Evolutionary conservation across 1,139 yeast species (phyloP), one percentile per base, ranked within the genome.

Genomic region (Zygosaccharomyces pseudobailii): DNA sequence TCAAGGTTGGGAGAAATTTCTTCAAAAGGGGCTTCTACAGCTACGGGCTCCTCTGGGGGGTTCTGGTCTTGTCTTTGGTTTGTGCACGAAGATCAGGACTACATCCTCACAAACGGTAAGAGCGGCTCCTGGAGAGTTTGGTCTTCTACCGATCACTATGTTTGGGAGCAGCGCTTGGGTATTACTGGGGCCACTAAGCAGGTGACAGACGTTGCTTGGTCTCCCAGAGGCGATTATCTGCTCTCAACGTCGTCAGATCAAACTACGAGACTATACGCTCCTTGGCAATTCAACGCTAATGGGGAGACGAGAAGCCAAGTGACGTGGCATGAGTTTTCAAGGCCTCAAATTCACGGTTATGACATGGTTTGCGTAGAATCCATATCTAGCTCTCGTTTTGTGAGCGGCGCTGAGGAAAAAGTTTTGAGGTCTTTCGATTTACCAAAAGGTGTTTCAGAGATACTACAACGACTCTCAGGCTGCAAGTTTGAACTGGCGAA

Each of bases 271-370:
- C 66, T 94, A 23, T 84, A 76, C 67, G 83, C 95, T 0, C 79
- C 78, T 20, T 83, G 87, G 85, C 58, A 56, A 4, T 56, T 55
- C 6, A 63, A 70, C 6, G 51, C 52, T 17, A 65, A 64, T 49
- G 70, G 70, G 0, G 37, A 54, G 19, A 45, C 51, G 38, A 67
- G 73, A 48, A 46, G 52, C 3, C 36, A 46, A 0, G 52, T 55
- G 4, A 71, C 80, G 1, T 89, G 96, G 96, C 86, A 84, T 63
- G 99, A 94, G 64, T 82, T 92, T 66, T 88, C 96, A 1, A 77
- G 99, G 57, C 98, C 98, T 0, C 99, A 94, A 65, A 92, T 94
- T 54, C 99, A 94, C 66, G 99, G 99, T 9, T 94, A 88, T 63
- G 97, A 94, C 64, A 89, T 94, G 97, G 77, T 87, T 38, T 82